Percentiles rank a stretch among this genome's conserved stretches.
Conservation (phyloP, 768 basidiomycete species). For the Leucosporidium yakuticum region DNA sequence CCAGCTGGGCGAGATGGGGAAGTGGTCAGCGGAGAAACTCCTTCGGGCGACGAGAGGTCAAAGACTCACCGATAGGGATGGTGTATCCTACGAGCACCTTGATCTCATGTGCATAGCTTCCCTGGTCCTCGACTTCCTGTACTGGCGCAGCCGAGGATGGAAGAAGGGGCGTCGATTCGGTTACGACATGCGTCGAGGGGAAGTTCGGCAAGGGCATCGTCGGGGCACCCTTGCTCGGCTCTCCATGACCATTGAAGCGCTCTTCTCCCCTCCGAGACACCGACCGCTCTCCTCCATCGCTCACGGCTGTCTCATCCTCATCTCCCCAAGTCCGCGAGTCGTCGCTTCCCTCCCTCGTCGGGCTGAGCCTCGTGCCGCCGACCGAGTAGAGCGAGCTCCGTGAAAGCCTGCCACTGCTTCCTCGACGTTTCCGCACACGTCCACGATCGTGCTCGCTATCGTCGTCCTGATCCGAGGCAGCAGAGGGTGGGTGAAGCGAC, state of each 20-base stretch:
- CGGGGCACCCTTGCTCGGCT: background rate
- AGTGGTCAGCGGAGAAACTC: background rate
- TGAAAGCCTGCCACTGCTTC: background rate
- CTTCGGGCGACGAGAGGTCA: background rate
- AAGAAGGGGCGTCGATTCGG: constrained; percentile 8
- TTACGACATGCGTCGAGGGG: background rate
- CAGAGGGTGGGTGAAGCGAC: background rate
- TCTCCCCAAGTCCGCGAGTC: constrained; percentile 7
- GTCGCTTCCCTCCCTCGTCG: constrained; percentile 16
- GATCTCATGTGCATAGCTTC: background rate
- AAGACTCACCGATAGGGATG: background rate
- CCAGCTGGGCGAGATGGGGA: background rate
- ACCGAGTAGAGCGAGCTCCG: constrained; percentile 15
- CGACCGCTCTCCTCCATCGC: background rate
- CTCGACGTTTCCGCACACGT: no score
- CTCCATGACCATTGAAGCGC: background rate
- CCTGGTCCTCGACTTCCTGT: background rate
- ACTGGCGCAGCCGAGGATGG: background rate
- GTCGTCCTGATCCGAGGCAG: no score
- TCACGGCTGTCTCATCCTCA: background rate
- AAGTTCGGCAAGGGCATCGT: background rate
- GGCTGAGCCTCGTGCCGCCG: constrained; percentile 20
- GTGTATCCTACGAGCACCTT: constrained; percentile 4
- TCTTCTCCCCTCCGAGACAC: background rate
- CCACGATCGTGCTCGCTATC: no score